Evolutionary conservation across 1,284 basidiomycete genomes (phyloP).

Genomic region (Peniophora sp.): DNA sequence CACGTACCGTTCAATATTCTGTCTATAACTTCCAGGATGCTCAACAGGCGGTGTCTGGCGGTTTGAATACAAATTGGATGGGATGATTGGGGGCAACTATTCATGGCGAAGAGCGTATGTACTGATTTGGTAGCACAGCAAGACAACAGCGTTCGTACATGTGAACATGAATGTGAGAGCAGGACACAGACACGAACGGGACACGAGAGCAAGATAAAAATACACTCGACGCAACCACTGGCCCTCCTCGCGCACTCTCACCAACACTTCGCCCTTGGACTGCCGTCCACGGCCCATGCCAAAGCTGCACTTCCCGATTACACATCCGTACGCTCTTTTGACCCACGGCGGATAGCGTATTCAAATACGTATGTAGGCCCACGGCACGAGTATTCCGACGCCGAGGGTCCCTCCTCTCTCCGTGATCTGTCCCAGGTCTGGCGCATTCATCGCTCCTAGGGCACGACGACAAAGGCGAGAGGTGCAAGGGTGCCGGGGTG

Average conservation of each 20-base stretch:
- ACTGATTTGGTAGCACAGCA: too few relatives aligned
- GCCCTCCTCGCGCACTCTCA: constrained; percentile 44
- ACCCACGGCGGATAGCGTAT: constrained; percentile 58
- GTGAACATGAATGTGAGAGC: too few relatives aligned
- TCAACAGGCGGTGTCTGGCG: too few relatives aligned
- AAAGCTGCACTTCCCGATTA: constrained; percentile 24
- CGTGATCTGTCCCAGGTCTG: not conserved
- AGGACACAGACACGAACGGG: constrained; percentile 33
- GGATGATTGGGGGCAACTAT: too few relatives aligned
- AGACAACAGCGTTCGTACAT: too few relatives aligned
- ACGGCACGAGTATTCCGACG: too few relatives aligned
- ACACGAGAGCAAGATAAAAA: too few relatives aligned
- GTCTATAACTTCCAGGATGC: too few relatives aligned
- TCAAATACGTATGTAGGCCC: too few relatives aligned
- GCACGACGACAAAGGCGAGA: not conserved
- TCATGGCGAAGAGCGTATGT: too few relatives aligned
- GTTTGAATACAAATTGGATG: too few relatives aligned
- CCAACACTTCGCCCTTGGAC: constrained; percentile 45
- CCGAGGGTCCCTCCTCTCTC: not conserved
- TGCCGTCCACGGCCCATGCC: constrained; percentile 41
- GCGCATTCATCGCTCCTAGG: not conserved
- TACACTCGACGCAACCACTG: constrained; percentile 38
- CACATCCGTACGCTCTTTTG: not conserved
- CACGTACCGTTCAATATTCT: too few relatives aligned
- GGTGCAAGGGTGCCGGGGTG: constrained; percentile 60